Evolutionary conservation across 2,329 filamentous ascomycete genomes (phyloP).

Genomic region (Seiridium unicorne): DNA sequence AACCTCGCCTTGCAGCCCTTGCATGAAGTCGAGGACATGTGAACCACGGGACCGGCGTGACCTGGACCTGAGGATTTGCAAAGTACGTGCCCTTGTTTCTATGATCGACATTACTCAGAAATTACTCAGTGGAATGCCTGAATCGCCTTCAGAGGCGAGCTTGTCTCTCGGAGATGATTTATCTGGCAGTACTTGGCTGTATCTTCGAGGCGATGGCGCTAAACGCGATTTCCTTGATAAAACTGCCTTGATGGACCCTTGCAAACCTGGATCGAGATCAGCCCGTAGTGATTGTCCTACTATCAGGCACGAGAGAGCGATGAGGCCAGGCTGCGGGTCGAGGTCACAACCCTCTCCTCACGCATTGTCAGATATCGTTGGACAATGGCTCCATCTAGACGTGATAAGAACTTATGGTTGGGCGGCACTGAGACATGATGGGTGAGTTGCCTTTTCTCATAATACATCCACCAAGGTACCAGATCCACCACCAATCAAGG

Average conservation of each 20-base stretch:
- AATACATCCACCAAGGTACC: neutral
- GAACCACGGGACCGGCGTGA: neutral
- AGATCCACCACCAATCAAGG: no score
- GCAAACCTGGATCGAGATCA: no score
- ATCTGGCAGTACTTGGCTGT: neutral
- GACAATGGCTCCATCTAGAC: neutral
- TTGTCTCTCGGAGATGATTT: no score
- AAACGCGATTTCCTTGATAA: neutral
- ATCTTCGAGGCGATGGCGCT: neutral
- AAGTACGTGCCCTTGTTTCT: no score
- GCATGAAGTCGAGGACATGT: neutral
- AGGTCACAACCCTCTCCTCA: no score
- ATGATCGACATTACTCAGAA: no score
- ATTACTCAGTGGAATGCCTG: no score
- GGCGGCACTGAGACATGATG: neutral
- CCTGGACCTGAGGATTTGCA: neutral
- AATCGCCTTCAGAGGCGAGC: no score
- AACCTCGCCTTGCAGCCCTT: slow-evolving; percentile 14
- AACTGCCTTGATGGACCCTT: no score
- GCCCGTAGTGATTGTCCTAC: no score
- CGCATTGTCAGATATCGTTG: neutral
- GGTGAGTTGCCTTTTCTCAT: neutral
- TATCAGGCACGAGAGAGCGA: no score
- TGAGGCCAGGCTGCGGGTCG: no score
- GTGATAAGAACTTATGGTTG: neutral